Conservation (phyloP, 192 early-diverging fungal species). For the Coemansia sp. region DNA sequence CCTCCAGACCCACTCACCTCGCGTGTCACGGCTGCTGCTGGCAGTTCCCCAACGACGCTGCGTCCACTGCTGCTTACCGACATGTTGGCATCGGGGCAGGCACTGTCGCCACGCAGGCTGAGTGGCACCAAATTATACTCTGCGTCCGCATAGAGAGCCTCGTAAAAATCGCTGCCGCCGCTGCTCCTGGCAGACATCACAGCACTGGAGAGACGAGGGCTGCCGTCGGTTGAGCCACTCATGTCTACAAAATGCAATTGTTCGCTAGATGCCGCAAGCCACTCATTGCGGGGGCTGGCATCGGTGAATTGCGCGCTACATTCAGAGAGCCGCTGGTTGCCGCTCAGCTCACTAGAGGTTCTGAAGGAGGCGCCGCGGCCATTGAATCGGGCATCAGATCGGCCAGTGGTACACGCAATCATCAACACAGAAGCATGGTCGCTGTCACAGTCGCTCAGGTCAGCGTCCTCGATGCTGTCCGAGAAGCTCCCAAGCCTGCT, state of each 20-base stretch:
- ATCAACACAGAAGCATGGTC: slow-evolving; percentile 10
- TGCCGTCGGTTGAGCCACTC: slow-evolving; percentile 10
- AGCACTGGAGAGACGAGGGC: background rate
- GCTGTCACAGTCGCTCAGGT: slow-evolving; percentile 2
- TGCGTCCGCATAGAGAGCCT: slow-evolving; percentile 7
- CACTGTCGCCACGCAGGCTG: slow-evolving; percentile 4
- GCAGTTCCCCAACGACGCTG: background rate
- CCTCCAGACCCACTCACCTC: slow-evolving; percentile 8
- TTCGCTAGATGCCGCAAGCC: slow-evolving; percentile 12
- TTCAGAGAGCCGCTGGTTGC: slow-evolving; percentile 9
- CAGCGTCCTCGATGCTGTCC: background rate
- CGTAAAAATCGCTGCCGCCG: slow-evolving; percentile 10
- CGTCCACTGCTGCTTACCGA: slow-evolving; percentile 2
- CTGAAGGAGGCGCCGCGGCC: background rate
- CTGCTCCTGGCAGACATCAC: slow-evolving; percentile 13
- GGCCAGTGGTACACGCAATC: slow-evolving; percentile 2
- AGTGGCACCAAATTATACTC: slow-evolving; percentile 11
- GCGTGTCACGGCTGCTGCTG: background rate
- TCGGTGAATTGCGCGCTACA: slow-evolving; percentile 12
- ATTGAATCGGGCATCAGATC: slow-evolving; percentile 11
- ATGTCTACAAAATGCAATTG: slow-evolving; percentile 7
- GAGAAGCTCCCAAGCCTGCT: background rate
- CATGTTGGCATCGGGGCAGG: slow-evolving; percentile 10
- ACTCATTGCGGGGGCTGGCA: slow-evolving; percentile 13
- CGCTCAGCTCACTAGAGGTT: background rate